Evolutionary conservation across 2,329 filamentous ascomycete genomes (phyloP).

Genomic region (Metarhizium guizhouense): DNA sequence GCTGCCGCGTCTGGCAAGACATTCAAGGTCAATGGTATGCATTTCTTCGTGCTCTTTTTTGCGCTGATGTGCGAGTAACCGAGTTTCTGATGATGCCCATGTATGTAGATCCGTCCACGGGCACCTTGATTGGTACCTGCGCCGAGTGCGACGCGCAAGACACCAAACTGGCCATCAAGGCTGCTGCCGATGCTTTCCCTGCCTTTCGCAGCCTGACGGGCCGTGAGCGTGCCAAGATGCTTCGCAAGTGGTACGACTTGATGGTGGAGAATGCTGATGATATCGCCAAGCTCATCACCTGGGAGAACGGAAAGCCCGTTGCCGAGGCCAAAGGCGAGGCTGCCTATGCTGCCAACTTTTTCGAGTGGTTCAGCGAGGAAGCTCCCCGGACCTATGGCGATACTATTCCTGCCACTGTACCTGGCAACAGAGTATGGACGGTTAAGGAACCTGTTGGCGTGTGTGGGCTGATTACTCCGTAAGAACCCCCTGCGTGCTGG

Average conservation of each 20-base stretch:
- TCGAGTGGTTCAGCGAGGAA: slow-evolving; percentile 77
- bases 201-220: slow-evolving; percentile 63
- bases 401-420: slow-evolving; percentile 59
- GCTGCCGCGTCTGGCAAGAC: slow-evolving; percentile 79
- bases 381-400: slow-evolving; percentile 66
- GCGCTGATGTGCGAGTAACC: background rate
- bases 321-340: slow-evolving; percentile 67
- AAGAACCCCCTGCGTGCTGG: slow-evolving; percentile 8
- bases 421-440: slow-evolving; percentile 68
- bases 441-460: slow-evolving; percentile 80
- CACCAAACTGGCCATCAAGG: slow-evolving; percentile 70
- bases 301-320: slow-evolving; percentile 82
- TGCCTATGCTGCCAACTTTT: slow-evolving; percentile 63
- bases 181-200: slow-evolving; percentile 69
- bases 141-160: slow-evolving; percentile 78
- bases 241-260: slow-evolving; percentile 75
- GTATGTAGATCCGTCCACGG: slow-evolving; percentile 66
- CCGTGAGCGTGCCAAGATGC: slow-evolving; percentile 63
- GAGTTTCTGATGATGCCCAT: background rate
- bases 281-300: slow-evolving; percentile 73
- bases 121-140: slow-evolving; percentile 69
- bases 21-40: slow-evolving; percentile 69
- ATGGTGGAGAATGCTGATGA: slow-evolving; percentile 73
- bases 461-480: slow-evolving; percentile 72
- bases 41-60: background rate